Conservation (phyloP, 163 green algal species). For the Prototheca cutis region DNA sequence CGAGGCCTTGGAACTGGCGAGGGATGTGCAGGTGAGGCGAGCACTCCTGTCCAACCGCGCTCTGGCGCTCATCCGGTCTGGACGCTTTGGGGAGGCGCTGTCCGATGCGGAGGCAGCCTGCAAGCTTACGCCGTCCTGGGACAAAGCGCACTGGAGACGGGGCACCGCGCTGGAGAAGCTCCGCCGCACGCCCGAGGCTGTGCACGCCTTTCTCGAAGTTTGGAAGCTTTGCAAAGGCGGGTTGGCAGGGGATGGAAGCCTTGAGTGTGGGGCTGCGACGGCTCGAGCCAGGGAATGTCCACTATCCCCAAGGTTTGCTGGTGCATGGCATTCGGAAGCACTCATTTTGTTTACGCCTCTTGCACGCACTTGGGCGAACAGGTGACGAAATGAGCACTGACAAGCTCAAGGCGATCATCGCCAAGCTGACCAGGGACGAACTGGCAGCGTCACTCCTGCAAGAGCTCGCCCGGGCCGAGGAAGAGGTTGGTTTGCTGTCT, state of each 20-base stretch:
- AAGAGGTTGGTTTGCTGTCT: conserved; percentile 1
- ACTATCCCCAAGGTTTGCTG: no score
- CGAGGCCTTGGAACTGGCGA: conserved; percentile 17
- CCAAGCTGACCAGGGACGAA: conserved; percentile 25
- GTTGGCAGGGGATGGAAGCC: no score
- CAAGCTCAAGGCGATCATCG: conserved; percentile 21
- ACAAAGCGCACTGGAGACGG: conserved; percentile 35
- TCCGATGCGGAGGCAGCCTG: conserved; percentile 22
- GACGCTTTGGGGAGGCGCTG: conserved; percentile 25
- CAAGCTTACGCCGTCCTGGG: conserved; percentile 16
- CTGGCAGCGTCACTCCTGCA: conserved; percentile 20
- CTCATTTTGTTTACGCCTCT: not conserved
- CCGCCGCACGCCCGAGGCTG: conserved; percentile 16
- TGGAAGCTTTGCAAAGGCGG: conserved; percentile 22
- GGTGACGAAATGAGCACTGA: not conserved
- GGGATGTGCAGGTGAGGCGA: not conserved
- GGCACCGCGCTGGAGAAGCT: conserved; percentile 27
- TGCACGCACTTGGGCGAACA: no score
- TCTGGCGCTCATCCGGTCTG: conserved; percentile 18
- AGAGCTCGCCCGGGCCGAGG: conserved; percentile 3
- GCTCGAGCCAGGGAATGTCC: no score
- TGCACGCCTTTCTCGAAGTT: conserved; percentile 20
- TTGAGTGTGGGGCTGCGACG: no score
- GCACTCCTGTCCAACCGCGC: conserved; percentile 33
- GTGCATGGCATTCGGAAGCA: not conserved